Evolutionary conservation across 306 rosid genomes (phyloP).

Genomic region (Lathyrus aphaca): DNA sequence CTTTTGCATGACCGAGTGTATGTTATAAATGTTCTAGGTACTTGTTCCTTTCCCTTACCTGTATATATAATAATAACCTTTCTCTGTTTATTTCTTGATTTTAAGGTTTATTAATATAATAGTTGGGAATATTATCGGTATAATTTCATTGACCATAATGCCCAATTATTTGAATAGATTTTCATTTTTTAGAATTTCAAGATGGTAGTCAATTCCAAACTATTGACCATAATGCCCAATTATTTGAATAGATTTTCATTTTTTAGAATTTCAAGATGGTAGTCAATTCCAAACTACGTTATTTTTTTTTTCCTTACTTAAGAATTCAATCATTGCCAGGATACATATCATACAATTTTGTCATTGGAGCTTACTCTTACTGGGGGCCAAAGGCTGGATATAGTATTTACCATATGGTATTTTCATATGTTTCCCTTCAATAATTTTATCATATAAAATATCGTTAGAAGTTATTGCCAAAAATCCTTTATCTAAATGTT

Average conservation of each 20-base stretch:
- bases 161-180: conserved; percentile 8
- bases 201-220: conserved; percentile 23
- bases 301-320: conserved; percentile 25
- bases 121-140: conserved; percentile 12
- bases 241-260: conserved; percentile 9
- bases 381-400: conserved; percentile 99
- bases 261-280: conserved; percentile 29
- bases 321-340: conserved; percentile 60
- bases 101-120: neutral
- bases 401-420: conserved; percentile 87
- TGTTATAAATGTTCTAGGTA: conserved; percentile 82
- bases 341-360: conserved; percentile 81
- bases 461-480: neutral
- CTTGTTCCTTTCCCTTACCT: conserved; percentile 36
- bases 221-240: conserved; percentile 1
- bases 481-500: conserved; percentile 4
- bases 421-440: conserved; percentile 29
- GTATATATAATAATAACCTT: neutral
- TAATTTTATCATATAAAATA: conserved; percentile 21
- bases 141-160: conserved; percentile 9
- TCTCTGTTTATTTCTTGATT: conserved; percentile 30
- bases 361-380: conserved; percentile 90
- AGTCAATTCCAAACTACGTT: conserved; percentile 21
- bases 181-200: conserved; percentile 29
- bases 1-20: conserved; percentile 80